Conservation (phyloP, 2,329 filamentous ascomycete species). For the Orbilia quercus region DNA sequence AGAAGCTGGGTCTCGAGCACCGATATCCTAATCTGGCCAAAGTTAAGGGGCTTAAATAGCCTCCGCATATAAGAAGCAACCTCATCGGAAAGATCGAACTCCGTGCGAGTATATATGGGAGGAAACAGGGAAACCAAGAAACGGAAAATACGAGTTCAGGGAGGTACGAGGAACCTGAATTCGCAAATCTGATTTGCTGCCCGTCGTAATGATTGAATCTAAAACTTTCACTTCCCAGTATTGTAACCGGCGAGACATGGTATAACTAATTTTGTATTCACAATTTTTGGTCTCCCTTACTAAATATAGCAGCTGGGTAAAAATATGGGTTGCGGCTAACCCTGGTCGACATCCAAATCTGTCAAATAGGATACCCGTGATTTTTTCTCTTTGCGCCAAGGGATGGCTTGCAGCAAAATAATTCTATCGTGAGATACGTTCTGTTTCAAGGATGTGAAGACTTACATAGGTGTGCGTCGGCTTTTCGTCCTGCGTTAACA, state of each 20-base stretch:
- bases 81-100: constrained; percentile 15
- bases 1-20: constrained; percentile 14
- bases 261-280: constrained; percentile 13
- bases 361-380: constrained; percentile 28
- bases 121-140: constrained; percentile 27
- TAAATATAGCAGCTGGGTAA: constrained; percentile 45
- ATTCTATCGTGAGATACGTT: constrained; percentile 39
- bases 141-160: constrained; percentile 27
- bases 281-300: constrained; percentile 13
- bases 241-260: constrained; percentile 4
- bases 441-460: constrained; percentile 25
- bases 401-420: constrained; percentile 30
- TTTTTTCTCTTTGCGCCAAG: constrained; percentile 37
- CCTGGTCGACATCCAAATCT: constrained; percentile 14
- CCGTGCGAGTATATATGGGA: constrained; percentile 27
- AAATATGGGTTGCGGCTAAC: constrained; percentile 30
- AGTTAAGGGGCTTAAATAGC: constrained; percentile 30
- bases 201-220: constrained; percentile 7
- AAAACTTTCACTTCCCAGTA: constrained; percentile 7
- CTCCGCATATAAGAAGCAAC: constrained; percentile 25
- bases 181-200: constrained; percentile 30
- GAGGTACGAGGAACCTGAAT: constrained; percentile 9
- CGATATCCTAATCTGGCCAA: constrained; percentile 31
- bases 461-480: constrained; percentile 9
- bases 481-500: constrained; percentile 31